phyloP scores from a whole-genome alignment of 768 basidiomycete genomes.

The Suillus americanus region DNA sequence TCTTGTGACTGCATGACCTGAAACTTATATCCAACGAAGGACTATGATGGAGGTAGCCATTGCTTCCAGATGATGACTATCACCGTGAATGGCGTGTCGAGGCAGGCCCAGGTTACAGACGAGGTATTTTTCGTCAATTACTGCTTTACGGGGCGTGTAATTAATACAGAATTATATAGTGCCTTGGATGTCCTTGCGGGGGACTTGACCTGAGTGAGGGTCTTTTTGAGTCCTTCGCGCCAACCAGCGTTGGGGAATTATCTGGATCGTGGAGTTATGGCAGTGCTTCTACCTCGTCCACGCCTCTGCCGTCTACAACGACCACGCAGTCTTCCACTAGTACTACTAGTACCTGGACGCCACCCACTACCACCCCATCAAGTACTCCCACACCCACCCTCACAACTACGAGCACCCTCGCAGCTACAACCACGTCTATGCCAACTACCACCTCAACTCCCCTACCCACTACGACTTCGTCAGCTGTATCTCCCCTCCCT shows the following conservation, averaged over 20 bases:
- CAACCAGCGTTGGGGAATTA: constrained; percentile 34
- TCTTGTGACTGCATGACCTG: neutral
- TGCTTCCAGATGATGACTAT: constrained; percentile 49
- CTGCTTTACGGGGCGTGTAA: neutral
- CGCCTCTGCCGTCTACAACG: constrained; percentile 14
- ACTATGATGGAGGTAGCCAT: constrained; percentile 39
- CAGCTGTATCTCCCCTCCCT: constrained; percentile 11
- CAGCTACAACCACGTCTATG: constrained; percentile 14
- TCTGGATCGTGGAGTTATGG: constrained; percentile 41
- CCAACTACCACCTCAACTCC: constrained; percentile 7
- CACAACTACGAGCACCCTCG: constrained; percentile 13
- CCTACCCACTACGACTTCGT: constrained; percentile 4
- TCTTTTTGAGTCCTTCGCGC: constrained; percentile 45
- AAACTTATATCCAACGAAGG: constrained; percentile 23
- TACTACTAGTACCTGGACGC: constrained; percentile 18
- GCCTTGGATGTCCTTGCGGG: constrained; percentile 36
- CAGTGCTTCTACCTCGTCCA: constrained; percentile 18
- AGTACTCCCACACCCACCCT: neutral
- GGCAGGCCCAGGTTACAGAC: constrained; percentile 45
- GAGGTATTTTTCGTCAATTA: constrained; percentile 27
- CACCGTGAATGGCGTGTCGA: constrained; percentile 34
- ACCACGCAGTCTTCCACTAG: constrained; percentile 21
- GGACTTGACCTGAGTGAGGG: constrained; percentile 47
- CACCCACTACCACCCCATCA: constrained; percentile 12
- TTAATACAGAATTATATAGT: constrained; percentile 27